phyloP scores from a whole-genome alignment of 2,329 filamentous ascomycete genomes.

The Pseudogymnoascus sp. region DNA sequence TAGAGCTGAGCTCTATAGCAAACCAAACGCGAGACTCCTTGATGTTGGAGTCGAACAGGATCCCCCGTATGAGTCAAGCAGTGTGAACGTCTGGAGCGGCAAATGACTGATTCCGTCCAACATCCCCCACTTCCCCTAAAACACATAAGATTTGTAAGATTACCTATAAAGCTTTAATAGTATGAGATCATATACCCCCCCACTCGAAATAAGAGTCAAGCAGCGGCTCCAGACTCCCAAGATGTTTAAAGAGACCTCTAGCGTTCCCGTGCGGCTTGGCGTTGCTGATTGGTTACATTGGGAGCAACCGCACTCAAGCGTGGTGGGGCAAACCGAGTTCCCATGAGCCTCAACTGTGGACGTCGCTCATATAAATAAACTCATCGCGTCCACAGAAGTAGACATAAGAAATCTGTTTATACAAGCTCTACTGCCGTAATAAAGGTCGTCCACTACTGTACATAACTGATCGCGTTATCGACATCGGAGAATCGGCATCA shows the following conservation, averaged over 20 bases:
- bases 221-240: background rate
- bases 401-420: too few relatives aligned
- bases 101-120: background rate
- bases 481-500: background rate
- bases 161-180: background rate
- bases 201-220: background rate
- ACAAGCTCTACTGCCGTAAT: background rate
- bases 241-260: background rate
- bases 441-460: background rate
- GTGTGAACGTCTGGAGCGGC: background rate
- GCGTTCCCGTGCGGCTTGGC: background rate
- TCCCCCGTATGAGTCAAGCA: background rate
- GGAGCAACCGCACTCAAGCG: background rate
- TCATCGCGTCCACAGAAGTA: background rate
- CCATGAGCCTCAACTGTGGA: background rate
- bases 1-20: conserved; percentile 1
- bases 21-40: background rate
- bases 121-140: background rate
- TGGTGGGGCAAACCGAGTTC: background rate
- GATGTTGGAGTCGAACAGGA: background rate
- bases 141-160: background rate
- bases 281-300: background rate
- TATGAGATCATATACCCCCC: background rate
- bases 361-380: background rate
- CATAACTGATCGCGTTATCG: too few relatives aligned